These are phyloP conservation scores for Colletotrichum cuscutae DNA, from an alignment of 2,329 filamentous ascomycete genomes.

Conservation along the genomic window DNA sequence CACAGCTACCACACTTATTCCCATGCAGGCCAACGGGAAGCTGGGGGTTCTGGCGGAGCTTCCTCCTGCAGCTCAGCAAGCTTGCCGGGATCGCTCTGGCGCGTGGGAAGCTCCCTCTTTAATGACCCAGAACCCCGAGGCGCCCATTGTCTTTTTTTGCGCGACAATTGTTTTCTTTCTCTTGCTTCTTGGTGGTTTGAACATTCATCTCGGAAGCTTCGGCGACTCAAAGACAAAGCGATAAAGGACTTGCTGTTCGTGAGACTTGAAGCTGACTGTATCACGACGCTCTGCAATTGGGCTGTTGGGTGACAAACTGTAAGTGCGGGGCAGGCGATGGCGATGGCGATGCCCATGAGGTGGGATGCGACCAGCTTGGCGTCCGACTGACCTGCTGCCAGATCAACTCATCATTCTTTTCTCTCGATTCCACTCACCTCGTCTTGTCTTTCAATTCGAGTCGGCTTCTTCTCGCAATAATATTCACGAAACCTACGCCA, in stretches of 20 bases:
- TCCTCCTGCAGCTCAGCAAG: slow-evolving; percentile 10
- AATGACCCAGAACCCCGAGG: slow-evolving; percentile 24
- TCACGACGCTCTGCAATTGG: background rate
- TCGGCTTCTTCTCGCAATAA: background rate
- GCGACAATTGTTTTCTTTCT: background rate
- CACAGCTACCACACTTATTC: background rate
- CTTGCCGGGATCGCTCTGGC: slow-evolving; percentile 16
- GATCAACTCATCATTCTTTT: background rate
- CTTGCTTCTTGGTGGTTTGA: background rate
- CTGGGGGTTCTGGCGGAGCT: slow-evolving; percentile 25
- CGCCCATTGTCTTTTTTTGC: slow-evolving; percentile 4
- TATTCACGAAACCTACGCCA: background rate
- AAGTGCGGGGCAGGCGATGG: slow-evolving; percentile 27
- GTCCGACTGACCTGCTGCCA: slow-evolving; percentile 14
- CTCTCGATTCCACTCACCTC: background rate
- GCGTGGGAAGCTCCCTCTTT: slow-evolving; percentile 28
- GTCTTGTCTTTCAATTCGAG: background rate
- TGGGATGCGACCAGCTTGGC: slow-evolving; percentile 10
- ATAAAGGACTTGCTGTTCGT: background rate
- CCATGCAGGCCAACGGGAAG: slow-evolving; percentile 29
- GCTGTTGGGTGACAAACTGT: slow-evolving; percentile 16
- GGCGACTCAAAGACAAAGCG: background rate
- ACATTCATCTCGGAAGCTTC: background rate
- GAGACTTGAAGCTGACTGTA: background rate
- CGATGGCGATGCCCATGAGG: background rate